A percentile compares a stretch with the other conserved stretches of the same genome.
phyloP scores from a whole-genome alignment of 495 filamentous ascomycete species.

The Penicillium goetzii region DNA sequence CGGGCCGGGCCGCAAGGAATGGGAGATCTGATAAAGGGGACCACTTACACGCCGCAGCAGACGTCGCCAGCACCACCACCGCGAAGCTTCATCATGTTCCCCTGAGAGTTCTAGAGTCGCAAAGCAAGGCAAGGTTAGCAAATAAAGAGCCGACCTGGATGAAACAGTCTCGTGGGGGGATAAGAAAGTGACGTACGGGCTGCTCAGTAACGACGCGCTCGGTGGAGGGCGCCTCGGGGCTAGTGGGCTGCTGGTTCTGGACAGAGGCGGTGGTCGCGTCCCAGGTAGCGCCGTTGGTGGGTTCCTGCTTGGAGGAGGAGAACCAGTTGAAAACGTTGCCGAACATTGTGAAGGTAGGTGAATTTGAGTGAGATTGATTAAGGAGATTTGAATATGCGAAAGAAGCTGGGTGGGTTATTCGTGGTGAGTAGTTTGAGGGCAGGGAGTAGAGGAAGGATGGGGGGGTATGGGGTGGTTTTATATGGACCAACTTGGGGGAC shows the following conservation, averaged over 20 bases:
- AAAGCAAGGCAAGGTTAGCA: neutral
- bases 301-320: slow-evolving; percentile 41
- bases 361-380: neutral
- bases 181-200: slow-evolving; percentile 32
- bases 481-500: slow-evolving; percentile 8
- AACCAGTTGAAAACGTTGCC: slow-evolving; percentile 39
- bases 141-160: neutral
- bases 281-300: slow-evolving; percentile 31
- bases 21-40: neutral
- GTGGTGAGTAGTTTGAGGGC: neutral
- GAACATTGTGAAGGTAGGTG: slow-evolving; percentile 39
- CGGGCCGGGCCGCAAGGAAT: neutral
- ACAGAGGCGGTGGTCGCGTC: slow-evolving; percentile 39
- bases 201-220: slow-evolving; percentile 39
- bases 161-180: too few species aligned
- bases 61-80: slow-evolving; percentile 47
- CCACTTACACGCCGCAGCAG: slow-evolving; percentile 51
- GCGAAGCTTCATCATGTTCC: slow-evolving; percentile 48
- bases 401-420: neutral
- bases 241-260: slow-evolving; percentile 42
- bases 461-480: slow-evolving; percentile 11
- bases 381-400: neutral
- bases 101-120: slow-evolving; percentile 35
- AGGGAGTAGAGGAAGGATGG: neutral
- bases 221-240: slow-evolving; percentile 35